Evolutionary conservation across 305 asterid genomes (phyloP), one percentile per base, ranked within the genome.

Genomic region (Coffea humblotiana): DNA sequence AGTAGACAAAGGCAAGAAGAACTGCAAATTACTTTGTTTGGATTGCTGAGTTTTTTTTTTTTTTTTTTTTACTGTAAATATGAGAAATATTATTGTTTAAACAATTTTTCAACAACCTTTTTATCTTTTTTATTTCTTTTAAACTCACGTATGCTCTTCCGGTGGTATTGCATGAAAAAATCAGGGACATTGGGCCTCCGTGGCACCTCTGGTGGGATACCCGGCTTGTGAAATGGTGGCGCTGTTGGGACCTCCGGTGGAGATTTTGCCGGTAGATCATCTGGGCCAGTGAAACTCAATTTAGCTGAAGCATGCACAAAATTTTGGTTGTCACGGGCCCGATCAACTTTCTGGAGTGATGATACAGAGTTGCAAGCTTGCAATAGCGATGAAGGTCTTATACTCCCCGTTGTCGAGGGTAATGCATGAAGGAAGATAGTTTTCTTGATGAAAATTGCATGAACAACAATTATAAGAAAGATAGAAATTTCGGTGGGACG

Each of bases 111-210:
- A n/a, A n/a, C n/a, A n/a, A n/a, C n/a, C n/a, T n/a, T n/a, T n/a
- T n/a, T n/a, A n/a, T n/a, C n/a, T n/a, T n/a, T n/a, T n/a, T n/a
- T n/a, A n/a, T n/a, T n/a, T n/a, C n/a, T n/a, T n/a, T n/a, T n/a
- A n/a, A n/a, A n/a, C n/a, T n/a, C n/a, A n/a, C n/a, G n/a, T n/a
- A n/a, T n/a, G n/a, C n/a, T n/a, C 86, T 78, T 88, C 91, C 4
- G 88, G 89, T 14, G 95, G 94, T 43, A 81, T 77, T 21, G 92
- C 89, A 40, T 86, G 89, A 8, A 89, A 87, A 8, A 37, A 37
- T 87, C 91, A 19, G 93, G 93, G 6, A 85, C 79, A 45, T 75
- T 71, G 45, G 89, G 88, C 75, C 80, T 74, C 78, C 5, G 87
- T 0, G 89, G 90, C 82, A 86, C 12, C 77, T 89, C 92, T 54